Evolutionary conservation across 2,329 filamentous ascomycete species (phyloP).

Genomic region (Claviceps digitariae): DNA sequence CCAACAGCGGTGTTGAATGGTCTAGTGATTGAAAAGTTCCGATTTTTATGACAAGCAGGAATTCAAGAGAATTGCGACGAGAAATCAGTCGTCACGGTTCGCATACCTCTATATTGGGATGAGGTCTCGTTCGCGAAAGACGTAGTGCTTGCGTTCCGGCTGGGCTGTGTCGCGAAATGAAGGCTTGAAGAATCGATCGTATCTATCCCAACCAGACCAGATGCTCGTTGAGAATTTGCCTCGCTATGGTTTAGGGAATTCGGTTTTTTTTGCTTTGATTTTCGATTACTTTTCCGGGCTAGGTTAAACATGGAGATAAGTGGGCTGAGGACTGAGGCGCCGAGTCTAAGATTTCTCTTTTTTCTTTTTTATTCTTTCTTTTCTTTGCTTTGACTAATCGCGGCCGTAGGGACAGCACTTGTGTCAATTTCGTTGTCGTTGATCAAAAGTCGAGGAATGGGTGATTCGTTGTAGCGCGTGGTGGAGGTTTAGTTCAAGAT

Average conservation of each 20-base stretch:
- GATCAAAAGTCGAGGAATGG: neutral
- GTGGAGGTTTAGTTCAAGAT: neutral
- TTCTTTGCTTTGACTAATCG: neutral
- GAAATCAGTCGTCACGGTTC: neutral
- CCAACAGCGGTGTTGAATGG: neutral
- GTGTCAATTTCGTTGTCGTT: neutral
- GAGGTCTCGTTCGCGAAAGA: constrained; percentile 2
- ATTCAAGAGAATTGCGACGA: neutral
- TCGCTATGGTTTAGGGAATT: constrained; percentile 5
- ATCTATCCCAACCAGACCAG: neutral
- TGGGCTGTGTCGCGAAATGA: neutral
- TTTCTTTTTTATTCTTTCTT: neutral
- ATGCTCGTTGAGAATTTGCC: constrained; percentile 1
- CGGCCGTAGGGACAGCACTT: neutral
- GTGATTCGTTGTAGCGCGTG: neutral
- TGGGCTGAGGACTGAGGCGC: neutral
- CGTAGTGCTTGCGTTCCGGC: neutral
- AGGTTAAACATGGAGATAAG: constrained; percentile 25
- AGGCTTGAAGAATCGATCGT: constrained; percentile 1
- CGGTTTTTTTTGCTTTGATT: constrained; percentile 13
- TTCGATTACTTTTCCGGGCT: constrained; percentile 16
- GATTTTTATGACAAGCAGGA: neutral
- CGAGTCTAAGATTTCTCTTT: neutral
- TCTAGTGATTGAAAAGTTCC: neutral
- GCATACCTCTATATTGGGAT: constrained; percentile 3